These are phyloP conservation scores for Neofusicoccum sp. DNA, from an alignment of 2,329 filamentous ascomycete genomes.

Conservation along the genomic window DNA sequence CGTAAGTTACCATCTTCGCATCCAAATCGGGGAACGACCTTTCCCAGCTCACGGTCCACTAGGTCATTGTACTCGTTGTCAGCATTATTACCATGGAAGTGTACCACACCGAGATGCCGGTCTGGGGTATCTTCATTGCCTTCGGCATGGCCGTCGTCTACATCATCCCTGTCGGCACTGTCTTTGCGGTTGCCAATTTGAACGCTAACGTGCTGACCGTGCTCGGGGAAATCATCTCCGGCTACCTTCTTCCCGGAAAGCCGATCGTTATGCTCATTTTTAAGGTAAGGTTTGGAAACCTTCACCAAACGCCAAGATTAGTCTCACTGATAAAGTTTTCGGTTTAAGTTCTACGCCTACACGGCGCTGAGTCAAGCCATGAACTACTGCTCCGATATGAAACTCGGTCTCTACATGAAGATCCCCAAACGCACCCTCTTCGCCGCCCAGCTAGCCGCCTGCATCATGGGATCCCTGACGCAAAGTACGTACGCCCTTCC, in stretches of 20 bases:
- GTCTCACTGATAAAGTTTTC: no score
- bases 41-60: neutral
- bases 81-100: conserved; percentile 46
- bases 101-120: conserved; percentile 19
- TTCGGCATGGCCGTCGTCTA: conserved; percentile 17
- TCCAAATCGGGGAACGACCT: neutral
- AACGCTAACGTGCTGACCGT: conserved; percentile 54
- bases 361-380: conserved; percentile 17
- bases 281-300: neutral
- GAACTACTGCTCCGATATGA: conserved; percentile 21
- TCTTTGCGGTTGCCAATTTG: conserved; percentile 19
- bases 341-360: conserved; percentile 19
- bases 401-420: conserved; percentile 22
- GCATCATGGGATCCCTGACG: conserved; percentile 15
- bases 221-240: conserved; percentile 55
- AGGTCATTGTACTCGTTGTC: conserved; percentile 29
- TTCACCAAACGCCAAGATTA: no score
- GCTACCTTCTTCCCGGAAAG: conserved; percentile 49
- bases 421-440: conserved; percentile 20
- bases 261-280: conserved; percentile 22
- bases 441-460: conserved; percentile 14
- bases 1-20: conserved; percentile 45
- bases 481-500: neutral
- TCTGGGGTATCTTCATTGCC: conserved; percentile 17
- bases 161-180: conserved; percentile 19